Conservation (phyloP, 768 basidiomycete genomes). For the Tulasnella sp. region DNA sequence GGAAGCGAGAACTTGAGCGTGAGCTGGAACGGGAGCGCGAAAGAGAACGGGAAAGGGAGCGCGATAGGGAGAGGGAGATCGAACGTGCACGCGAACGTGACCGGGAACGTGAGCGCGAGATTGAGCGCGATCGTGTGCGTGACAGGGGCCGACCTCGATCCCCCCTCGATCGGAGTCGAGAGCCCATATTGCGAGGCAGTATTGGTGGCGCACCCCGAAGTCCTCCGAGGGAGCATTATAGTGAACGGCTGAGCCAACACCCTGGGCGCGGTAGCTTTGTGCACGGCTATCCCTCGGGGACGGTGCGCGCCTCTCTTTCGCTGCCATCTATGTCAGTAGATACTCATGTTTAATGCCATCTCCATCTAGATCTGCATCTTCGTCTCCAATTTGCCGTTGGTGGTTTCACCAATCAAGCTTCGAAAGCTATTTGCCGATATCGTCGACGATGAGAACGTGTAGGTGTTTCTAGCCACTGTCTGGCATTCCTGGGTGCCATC, state of each 20-base stretch:
- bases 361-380: background rate
- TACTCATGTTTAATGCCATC: no score
- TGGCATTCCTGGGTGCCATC: no score
- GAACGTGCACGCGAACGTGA: background rate
- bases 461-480: no score
- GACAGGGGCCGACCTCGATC: background rate
- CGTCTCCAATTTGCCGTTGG: constrained; percentile 8
- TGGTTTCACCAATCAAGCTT: background rate
- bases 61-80: background rate
- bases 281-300: no score
- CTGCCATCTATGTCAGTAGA: background rate
- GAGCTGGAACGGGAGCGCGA: constrained; percentile 8
- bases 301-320: no score
- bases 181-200: background rate
- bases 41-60: constrained; percentile 11
- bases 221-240: no score
- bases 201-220: no score
- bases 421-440: constrained; percentile 2
- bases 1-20: constrained; percentile 7
- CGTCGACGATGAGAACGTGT: constrained; percentile 5
- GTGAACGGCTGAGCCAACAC: no score
- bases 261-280: no score
- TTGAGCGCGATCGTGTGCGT: no score
- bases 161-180: background rate
- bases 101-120: background rate